Base-by-base conservation (phyloP, 768 basidiomycete species). In the Boletus sensibilis region DNA sequence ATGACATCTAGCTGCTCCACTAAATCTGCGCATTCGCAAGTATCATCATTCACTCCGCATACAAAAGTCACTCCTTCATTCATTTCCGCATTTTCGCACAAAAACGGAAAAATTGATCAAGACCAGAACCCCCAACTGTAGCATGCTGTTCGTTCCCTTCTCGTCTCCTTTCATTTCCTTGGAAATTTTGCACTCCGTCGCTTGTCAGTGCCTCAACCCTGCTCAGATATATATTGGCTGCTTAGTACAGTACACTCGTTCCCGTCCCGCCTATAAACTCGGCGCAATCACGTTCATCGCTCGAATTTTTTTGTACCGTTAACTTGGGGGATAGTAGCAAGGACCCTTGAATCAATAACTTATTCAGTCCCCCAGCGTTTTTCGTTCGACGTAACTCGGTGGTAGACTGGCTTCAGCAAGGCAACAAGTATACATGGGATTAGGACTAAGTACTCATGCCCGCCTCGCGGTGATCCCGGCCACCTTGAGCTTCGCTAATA, bases 401-500 rank as follows among this genome's bases (percentile, higher is more conserved):
- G 27, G 14, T 41, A 39, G 43, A 63, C 40, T 52, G 20, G 41
- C 35, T 31, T 14, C 13, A 52, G 31, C 18, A 37, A 50, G 35
- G 48, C 29, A 48, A 44, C 21, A 46, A 50, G 49, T 53, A 61
- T 58, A 53, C 38, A 61, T 16, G 27, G 5, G 33, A 25, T 27
- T 23, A 12, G 13, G 38, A 25, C 25, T 33, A 55, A 49, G 34
- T 55, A 18, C 13, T 64, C 44, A 72, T 60, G 61, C 45, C n/a
- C 52, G 68, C 57, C 54, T 68, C 40, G 68, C 58, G 8, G 74
- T 73, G 38, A 79, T 68, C 9, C 96, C 96, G 25, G 88, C 93
- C 61, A 92, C 91, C 74, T 92, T 94, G 53, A 99, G 81, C 77
- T 90, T 96, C 23, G 78, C 83, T 5, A 98, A 81, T 8, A 98